A percentile compares a stretch with the other conserved stretches of the same genome.
phyloP scores from a whole-genome alignment of 2,329 filamentous ascomycete genomes.

The Chrysoporthe cubensis region DNA sequence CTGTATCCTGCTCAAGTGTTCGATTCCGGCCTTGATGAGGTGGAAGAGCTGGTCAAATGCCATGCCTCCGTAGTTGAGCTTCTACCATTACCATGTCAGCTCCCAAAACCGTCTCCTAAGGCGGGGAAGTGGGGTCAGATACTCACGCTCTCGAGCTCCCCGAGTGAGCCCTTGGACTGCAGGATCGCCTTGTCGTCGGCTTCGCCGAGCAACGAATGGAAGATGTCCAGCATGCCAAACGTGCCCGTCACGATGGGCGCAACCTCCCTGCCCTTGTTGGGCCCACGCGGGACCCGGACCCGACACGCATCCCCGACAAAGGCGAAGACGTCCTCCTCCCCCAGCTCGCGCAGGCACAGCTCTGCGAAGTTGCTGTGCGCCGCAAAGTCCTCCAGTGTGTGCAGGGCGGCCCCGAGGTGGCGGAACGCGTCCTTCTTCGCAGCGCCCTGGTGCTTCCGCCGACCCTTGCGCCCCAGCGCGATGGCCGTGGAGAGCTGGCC shows the following conservation, averaged over 20 bases:
- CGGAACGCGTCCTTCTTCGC: constrained; percentile 35
- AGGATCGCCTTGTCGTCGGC: constrained; percentile 39
- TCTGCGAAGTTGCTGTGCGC: constrained; percentile 60
- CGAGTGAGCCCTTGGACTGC: constrained; percentile 36
- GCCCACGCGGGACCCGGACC: constrained; percentile 35
- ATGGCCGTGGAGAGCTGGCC: constrained; percentile 35
- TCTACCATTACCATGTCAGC: constrained; percentile 22
- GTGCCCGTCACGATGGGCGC: constrained; percentile 58
- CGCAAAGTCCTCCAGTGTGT: constrained; percentile 58
- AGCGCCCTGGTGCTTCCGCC: constrained; percentile 29
- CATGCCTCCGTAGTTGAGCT: constrained; percentile 35
- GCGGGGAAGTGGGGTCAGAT: fast-evolving
- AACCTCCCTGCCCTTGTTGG: constrained; percentile 44
- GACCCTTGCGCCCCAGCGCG: constrained; percentile 33
- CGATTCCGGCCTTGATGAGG: constrained; percentile 34
- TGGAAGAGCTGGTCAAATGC: constrained; percentile 39
- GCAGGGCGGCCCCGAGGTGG: constrained; percentile 53
- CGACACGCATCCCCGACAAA: constrained; percentile 50
- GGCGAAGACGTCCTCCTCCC: constrained; percentile 54
- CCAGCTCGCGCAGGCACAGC: constrained; percentile 54
- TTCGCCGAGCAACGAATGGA: constrained; percentile 38
- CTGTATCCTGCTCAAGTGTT: constrained; percentile 32
- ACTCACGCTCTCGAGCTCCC: constrained; percentile 33
- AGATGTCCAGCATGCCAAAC: constrained; percentile 48
- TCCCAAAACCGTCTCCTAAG: too few species aligned